Base-by-base conservation (phyloP, 495 filamentous ascomycete species). In the Halenospora varia region DNA sequence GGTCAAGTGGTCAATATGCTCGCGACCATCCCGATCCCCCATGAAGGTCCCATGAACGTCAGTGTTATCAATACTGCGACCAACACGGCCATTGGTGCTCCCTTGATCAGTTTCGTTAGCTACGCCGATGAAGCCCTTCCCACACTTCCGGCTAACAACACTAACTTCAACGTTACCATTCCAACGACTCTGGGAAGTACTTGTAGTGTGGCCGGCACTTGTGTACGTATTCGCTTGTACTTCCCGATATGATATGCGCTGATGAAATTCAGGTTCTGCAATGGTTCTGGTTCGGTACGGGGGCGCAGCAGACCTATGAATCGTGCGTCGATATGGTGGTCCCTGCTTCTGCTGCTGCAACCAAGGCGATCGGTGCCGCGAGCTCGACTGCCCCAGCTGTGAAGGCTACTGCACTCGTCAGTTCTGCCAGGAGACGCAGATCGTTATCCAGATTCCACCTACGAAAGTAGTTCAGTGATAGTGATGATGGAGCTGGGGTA, bases 251-350 rank as follows among this genome's bases (percentile, higher is more conserved):
- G 35, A 11, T 23, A 39, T 17, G 18, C 18, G n/a, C 50, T 48
- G 46, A 48, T 25, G 29, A 2, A 1, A 23, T n/a, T n/a, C 19
- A 63, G 61, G 61, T 56, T 23, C 73, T 90, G 24, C 85, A 89
- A 67, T 83, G 81, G 79, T 86, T 73, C 69, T 91, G 86, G 86
- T 84, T 82, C 61, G 85, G 85, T 51, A 74, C 77, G 41, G 79
- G 76, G 9, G 81, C 84, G 25, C 76, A 81, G 47, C 87, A 91
- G 75, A 88, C 86, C 23, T 90, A 89, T 61, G 83, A 90, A 77
- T 79, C 79, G 40, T 89, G 86, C 66, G 66, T 88, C 61, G 87
- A 91, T 67, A 82, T 79, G 29, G 68, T 86, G n/a, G n/a, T n/a
- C n/a, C n/a, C n/a, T n/a, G n/a, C n/a, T n/a, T n/a, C n/a, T n/a